A percentile compares a stretch with the other conserved stretches of the same genome.
These are phyloP conservation scores for Beauveria pseudobassiana DNA, from an alignment of 2,329 filamentous ascomycete species.

Conservation along the genomic window DNA sequence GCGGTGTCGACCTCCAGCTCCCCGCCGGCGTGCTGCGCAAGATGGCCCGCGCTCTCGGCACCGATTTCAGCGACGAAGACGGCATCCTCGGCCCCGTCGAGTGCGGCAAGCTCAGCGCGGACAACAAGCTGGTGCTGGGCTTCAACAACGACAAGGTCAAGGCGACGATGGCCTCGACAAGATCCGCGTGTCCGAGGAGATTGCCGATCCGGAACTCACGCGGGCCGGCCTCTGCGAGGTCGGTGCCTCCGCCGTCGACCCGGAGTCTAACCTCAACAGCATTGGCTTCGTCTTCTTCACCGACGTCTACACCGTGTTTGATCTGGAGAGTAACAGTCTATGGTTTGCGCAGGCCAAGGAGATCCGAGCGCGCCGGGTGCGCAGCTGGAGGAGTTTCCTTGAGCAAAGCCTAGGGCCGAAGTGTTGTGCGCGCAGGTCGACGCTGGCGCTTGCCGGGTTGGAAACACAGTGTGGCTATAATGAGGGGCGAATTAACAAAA, in stretches of 20 bases:
- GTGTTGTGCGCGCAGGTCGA: no score
- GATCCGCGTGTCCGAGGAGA: neutral
- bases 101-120: neutral
- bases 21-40: neutral
- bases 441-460: no score
- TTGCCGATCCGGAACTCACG: neutral
- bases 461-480: no score
- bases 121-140: constrained; percentile 5
- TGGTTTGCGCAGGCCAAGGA: constrained; percentile 8
- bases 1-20: neutral
- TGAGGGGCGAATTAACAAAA: no score
- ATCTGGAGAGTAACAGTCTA: constrained; percentile 5
- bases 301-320: constrained; percentile 6
- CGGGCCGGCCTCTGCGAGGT: neutral
- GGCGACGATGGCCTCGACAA: neutral
- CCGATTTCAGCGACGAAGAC: neutral
- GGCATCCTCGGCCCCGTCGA: neutral
- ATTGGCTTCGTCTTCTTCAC: neutral
- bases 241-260: neutral
- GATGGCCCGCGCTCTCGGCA: neutral
- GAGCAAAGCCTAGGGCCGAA: neutral
- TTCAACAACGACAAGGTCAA: neutral
- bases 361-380: neutral
- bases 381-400: constrained; percentile 9
- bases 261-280: neutral